Percentiles rank a stretch among this genome's conserved stretches.
Evolutionary conservation across 1,284 basidiomycete genomes (phyloP).

Genomic region (Marasmius sp.): DNA sequence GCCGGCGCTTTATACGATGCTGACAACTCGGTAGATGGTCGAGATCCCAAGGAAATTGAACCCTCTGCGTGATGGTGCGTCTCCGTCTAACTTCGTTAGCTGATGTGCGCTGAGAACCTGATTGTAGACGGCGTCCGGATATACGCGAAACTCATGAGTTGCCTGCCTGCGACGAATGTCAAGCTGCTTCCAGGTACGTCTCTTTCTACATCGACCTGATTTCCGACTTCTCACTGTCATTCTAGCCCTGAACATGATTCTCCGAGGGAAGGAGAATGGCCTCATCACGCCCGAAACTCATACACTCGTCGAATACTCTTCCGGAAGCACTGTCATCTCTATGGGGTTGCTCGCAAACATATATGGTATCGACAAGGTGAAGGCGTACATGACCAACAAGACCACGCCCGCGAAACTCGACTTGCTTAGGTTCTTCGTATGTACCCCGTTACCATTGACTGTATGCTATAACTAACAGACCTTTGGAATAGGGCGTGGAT

Average conservation of each 20-base stretch:
- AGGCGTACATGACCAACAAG: slow-evolving; percentile 26
- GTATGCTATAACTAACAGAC: background rate
- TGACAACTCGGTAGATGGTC: slow-evolving; percentile 9
- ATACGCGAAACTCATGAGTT: slow-evolving; percentile 23
- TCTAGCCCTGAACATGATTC: slow-evolving; percentile 25
- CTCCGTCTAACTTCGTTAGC: background rate
- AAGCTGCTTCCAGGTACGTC: slow-evolving; percentile 22
- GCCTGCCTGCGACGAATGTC: slow-evolving; percentile 23
- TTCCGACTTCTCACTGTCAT: background rate
- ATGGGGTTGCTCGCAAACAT: slow-evolving; percentile 22
- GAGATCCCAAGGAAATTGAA: slow-evolving; percentile 17
- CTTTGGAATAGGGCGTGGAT: background rate
- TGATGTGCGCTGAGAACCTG: background rate
- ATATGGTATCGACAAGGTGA: slow-evolving; percentile 21
- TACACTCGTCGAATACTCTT: slow-evolving; percentile 25
- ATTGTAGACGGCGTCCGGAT: slow-evolving; percentile 22
- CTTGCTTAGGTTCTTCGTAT: slow-evolving; percentile 23
- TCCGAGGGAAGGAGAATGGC: slow-evolving; percentile 21
- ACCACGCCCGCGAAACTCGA: slow-evolving; percentile 21
- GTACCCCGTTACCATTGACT: slow-evolving; percentile 1
- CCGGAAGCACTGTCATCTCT: slow-evolving; percentile 25
- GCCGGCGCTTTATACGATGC: slow-evolving; percentile 9
- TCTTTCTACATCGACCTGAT: background rate
- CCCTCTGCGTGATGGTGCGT: slow-evolving; percentile 18
- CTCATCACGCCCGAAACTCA: slow-evolving; percentile 19